Conservation (phyloP, 225 moss, liverwort and hornwort species). For the Bryoerythrophyllum caledonicum region DNA sequence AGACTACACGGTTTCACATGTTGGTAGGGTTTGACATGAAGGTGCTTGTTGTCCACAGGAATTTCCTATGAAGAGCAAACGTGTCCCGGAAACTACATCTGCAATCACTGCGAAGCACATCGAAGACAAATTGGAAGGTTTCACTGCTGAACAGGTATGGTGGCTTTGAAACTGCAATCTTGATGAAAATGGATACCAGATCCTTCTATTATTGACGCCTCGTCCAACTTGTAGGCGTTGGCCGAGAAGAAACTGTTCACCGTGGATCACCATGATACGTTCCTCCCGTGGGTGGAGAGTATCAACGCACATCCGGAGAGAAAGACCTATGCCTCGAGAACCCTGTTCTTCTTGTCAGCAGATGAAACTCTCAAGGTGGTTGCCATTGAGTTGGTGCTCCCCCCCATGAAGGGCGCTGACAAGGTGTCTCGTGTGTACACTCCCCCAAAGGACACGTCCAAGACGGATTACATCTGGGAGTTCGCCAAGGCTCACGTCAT, state of each 20-base stretch:
- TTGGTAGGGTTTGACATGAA: not conserved
- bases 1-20: not conserved
- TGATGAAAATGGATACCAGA: not conserved
- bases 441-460: conserved; percentile 29
- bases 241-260: conserved; percentile 44
- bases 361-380: conserved; percentile 50
- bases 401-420: conserved; percentile 10
- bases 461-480: conserved; percentile 32
- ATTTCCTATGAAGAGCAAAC: conserved; percentile 57
- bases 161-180: not conserved
- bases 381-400: conserved; percentile 63
- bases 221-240: conserved; percentile 22
- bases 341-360: conserved; percentile 48
- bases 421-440: conserved; percentile 30
- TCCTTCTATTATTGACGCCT: not conserved
- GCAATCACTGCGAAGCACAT: conserved; percentile 32
- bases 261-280: conserved; percentile 42
- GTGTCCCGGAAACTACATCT: conserved; percentile 37
- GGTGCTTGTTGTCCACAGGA: conserved; percentile 29
- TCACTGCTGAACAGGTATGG: conserved; percentile 33
- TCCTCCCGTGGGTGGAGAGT: conserved; percentile 49
- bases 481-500: conserved; percentile 56
- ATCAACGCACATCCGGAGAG: conserved; percentile 41
- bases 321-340: conserved; percentile 50
- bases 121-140: conserved; percentile 40